Evolutionary conservation across 2,329 filamentous ascomycete genomes (phyloP).

Genomic region (Knufia fluminis): DNA sequence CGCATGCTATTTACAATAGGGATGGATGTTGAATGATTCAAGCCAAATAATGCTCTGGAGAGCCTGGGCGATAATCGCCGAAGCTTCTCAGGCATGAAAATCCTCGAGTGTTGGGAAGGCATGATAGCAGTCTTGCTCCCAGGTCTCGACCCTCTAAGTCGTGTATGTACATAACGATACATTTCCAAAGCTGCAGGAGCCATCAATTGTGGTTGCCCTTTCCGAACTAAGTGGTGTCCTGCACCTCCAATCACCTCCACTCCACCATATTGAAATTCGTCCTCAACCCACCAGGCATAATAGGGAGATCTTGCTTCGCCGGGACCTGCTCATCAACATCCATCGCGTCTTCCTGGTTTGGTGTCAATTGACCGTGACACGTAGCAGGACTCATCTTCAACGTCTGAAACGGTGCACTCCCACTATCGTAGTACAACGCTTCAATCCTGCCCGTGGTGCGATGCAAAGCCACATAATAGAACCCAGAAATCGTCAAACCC

Average conservation of each 20-base stretch:
- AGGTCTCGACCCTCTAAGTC: too few relatives aligned
- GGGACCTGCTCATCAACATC: neutral
- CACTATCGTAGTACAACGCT: constrained; percentile 42
- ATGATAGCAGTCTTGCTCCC: too few relatives aligned
- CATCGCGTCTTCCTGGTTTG: neutral
- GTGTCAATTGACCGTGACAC: neutral
- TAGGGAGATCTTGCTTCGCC: neutral
- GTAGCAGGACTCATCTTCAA: constrained; percentile 32
- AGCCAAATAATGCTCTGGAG: too few relatives aligned
- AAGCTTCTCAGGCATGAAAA: too few relatives aligned
- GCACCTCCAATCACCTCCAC: constrained; percentile 5
- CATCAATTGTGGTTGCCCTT: too few relatives aligned
- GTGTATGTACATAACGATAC: too few relatives aligned
- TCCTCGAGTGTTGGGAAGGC: too few relatives aligned
- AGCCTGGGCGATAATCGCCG: too few relatives aligned
- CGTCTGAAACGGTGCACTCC: constrained; percentile 42
- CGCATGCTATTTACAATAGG: too few relatives aligned
- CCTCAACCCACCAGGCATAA: constrained; percentile 2
- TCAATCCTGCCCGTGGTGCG: constrained; percentile 39
- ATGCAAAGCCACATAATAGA: constrained; percentile 42
- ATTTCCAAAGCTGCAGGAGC: too few relatives aligned
- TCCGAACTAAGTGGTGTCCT: too few relatives aligned
- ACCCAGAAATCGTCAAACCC: constrained; percentile 42
- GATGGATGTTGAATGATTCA: too few relatives aligned
- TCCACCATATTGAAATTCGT: constrained; percentile 9